Base-by-base conservation (phyloP, 2,329 filamentous ascomycete genomes). In the Bipolaris victoriae region DNA sequence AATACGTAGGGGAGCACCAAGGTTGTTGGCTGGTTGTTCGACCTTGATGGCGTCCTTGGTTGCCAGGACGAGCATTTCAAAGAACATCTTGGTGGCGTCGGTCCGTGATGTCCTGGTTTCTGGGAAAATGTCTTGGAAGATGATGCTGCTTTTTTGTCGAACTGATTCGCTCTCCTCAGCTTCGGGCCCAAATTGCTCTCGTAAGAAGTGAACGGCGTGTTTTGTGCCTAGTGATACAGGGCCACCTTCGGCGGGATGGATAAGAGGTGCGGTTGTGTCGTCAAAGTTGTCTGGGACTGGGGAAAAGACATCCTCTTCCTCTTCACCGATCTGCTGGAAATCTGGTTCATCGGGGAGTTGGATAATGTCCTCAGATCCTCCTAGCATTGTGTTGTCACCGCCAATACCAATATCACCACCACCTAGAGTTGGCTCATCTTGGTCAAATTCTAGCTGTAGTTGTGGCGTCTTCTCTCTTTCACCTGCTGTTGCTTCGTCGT, bases 51-150 rank as follows among this genome's bases (percentile, higher is more conserved):
- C 95, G 74, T 99, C 95, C 80, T 99, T 99, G 40, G 95, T 99
- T 5, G 94, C 95, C 45, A 99, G 84, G 3, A 99, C 95, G 22
- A 99, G 83, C 52, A 95, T 89, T 79, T 99, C 95, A 70, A 99
- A 99, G 81, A 99, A 99, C 92, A 99, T 97, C 83, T 97, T 97
- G 41, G 95, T 99, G 0, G 95, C 95, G 69, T 98, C 95, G 7
- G 90, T 90, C 76, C 91, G 91, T 64, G 85, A 92, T 0, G 94
- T 94, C 59, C 85, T 86, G 63, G 83, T 80, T 77, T 96, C 91
- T 0, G 95, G 95, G 33, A 97, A 84, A 46, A 99, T 84, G 56
- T 96, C 90, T 70, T 97, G 94, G 82, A 99, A 97, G 3, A 96
- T 83, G 3, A 96, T 92, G 11, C 86, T 86, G 22, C 83, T 84